Percentiles rank a stretch among this genome's conserved stretches.
Evolutionary conservation across 768 basidiomycete species (phyloP).

Genomic region (Hypholoma sublateritium): DNA sequence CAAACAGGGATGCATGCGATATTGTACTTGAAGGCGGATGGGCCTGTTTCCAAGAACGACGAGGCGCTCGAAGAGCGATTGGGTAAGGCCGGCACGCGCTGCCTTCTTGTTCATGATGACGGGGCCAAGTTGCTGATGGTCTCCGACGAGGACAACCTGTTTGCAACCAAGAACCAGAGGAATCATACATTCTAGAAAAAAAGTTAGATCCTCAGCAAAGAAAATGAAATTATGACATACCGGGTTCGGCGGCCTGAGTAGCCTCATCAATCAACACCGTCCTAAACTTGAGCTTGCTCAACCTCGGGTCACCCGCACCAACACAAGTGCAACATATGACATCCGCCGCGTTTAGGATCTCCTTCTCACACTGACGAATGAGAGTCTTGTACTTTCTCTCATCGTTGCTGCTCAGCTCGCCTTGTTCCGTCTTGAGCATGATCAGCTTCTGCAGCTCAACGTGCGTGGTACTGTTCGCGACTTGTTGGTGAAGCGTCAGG

Average conservation of each 20-base stretch:
- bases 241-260: slow-evolving; percentile 96
- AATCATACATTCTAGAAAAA: slow-evolving; percentile 91
- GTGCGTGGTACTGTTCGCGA: slow-evolving; percentile 94
- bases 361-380: slow-evolving; percentile 94
- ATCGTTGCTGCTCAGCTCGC: slow-evolving; percentile 94
- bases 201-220: slow-evolving; percentile 12
- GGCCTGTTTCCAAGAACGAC: slow-evolving; percentile 94
- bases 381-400: slow-evolving; percentile 98
- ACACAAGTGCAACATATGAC: slow-evolving; percentile 99
- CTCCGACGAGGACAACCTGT: slow-evolving; percentile 96
- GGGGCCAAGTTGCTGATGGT: slow-evolving; percentile 96
- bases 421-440: slow-evolving; percentile 96
- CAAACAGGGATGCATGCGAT: slow-evolving; percentile 99
- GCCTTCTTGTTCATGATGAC: slow-evolving; percentile 99
- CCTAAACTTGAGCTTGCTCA: slow-evolving; percentile 97
- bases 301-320: slow-evolving; percentile 92
- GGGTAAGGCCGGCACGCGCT: slow-evolving; percentile 96
- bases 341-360: slow-evolving; percentile 92
- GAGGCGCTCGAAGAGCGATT: slow-evolving; percentile 96
- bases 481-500: slow-evolving; percentile 95
- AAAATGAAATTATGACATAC: slow-evolving; percentile 38
- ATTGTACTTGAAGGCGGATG: slow-evolving; percentile 98
- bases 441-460: slow-evolving; percentile 98
- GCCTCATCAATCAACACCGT: slow-evolving; percentile 99
- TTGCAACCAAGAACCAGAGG: slow-evolving; percentile 97